These are phyloP conservation scores for Didymella lethalis DNA, from an alignment of 2,329 filamentous ascomycete species.

Conservation along the genomic window DNA sequence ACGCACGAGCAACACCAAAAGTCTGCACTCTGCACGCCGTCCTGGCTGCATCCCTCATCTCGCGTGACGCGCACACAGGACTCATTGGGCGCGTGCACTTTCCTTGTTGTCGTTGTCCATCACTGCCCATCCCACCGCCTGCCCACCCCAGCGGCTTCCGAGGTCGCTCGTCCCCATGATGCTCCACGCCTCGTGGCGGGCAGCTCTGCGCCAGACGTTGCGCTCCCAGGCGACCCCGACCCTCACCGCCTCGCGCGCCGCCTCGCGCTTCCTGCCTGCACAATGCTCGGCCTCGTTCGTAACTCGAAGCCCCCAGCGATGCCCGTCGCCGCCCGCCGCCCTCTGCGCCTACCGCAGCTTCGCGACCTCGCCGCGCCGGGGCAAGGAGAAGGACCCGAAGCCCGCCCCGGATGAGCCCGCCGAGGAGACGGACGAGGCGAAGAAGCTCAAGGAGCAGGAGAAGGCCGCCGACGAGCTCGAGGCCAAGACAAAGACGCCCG, in stretches of 20 bases:
- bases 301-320: slow-evolving; percentile 33
- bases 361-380: slow-evolving; percentile 55
- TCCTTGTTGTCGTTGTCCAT: background rate
- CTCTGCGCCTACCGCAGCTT: slow-evolving; percentile 48
- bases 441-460: slow-evolving; percentile 54
- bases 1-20: slow-evolving; percentile 15
- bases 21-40: slow-evolving; percentile 21
- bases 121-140: background rate
- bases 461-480: slow-evolving; percentile 50
- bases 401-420: slow-evolving; percentile 53
- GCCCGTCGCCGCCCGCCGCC: slow-evolving; percentile 41
- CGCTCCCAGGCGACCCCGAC: slow-evolving; percentile 51
- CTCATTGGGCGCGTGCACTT: slow-evolving; percentile 18
- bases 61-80: slow-evolving; percentile 12
- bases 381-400: slow-evolving; percentile 65
- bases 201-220: slow-evolving; percentile 62
- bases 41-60: slow-evolving; percentile 18
- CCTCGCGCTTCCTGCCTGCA: slow-evolving; percentile 39
- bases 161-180: slow-evolving; percentile 51
- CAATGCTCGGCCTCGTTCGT: slow-evolving; percentile 42
- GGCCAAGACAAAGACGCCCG: slow-evolving; percentile 58
- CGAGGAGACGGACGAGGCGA: slow-evolving; percentile 52
- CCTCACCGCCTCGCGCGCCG: slow-evolving; percentile 38
- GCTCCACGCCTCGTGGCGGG: slow-evolving; percentile 72
- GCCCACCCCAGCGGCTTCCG: slow-evolving; percentile 13